Percentiles rank a stretch among this genome's conserved stretches.
These are phyloP conservation scores for Helianthus tuberosus DNA, from an alignment of 129 eudicot species.

Conservation along the genomic window DNA sequence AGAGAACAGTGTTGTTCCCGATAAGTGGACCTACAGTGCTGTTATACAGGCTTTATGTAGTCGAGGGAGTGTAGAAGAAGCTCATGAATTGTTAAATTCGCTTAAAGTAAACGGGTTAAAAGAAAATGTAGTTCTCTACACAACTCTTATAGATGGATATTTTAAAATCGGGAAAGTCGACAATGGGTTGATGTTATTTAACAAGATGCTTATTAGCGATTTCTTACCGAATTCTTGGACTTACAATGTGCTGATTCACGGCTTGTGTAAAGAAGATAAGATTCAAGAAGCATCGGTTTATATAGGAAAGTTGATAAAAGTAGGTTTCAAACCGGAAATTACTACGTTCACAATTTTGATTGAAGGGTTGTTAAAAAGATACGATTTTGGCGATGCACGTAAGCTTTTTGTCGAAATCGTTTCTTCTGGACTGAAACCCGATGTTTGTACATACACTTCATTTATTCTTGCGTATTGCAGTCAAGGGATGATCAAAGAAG, in stretches of 20 bases:
- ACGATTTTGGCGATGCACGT: conserved; percentile 53
- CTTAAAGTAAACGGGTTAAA: conserved; percentile 56
- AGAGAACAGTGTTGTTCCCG: conserved; percentile 58
- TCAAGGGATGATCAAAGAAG: conserved; percentile 67
- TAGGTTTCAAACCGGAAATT: conserved; percentile 53
- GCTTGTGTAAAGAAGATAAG: conserved; percentile 62
- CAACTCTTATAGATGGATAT: conserved; percentile 74
- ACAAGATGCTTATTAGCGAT: conserved; percentile 48
- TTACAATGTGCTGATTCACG: conserved; percentile 64
- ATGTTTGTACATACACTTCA: conserved; percentile 73
- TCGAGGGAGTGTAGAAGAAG: conserved; percentile 65
- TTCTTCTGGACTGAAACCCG: conserved; percentile 65
- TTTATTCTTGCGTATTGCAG: conserved; percentile 70
- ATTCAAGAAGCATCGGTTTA: conserved; percentile 47
- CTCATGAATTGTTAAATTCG: conserved; percentile 47
- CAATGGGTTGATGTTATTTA: conserved; percentile 52
- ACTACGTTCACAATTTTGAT: conserved; percentile 59
- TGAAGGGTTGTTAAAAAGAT: conserved; percentile 59
- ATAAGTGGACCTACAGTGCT: conserved; percentile 62
- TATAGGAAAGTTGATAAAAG: conserved; percentile 54
- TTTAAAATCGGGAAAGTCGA: conserved; percentile 50
- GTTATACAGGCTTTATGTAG: conserved; percentile 63
- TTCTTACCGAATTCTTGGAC: conserved; percentile 73
- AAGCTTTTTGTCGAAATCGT: conserved; percentile 43
- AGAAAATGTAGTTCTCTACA: conserved; percentile 59